phyloP scores from a whole-genome alignment of 1,284 basidiomycete species.

The Leccinum holopus region DNA sequence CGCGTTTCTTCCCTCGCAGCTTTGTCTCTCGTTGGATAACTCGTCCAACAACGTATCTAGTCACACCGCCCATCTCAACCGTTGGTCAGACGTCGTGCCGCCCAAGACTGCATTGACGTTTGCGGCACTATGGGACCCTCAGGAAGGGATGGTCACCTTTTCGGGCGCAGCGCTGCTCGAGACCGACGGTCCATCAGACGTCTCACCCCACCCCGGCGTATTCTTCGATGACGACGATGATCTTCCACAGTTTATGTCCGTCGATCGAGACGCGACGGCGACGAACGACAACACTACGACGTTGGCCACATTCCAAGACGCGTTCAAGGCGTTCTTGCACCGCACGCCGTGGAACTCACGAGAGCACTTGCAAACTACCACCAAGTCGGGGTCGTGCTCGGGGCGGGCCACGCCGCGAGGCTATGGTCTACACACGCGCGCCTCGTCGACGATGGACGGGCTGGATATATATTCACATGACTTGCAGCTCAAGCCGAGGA shows the following conservation, averaged over 20 bases:
- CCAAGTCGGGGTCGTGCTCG: not conserved
- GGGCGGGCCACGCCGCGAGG: conserved; percentile 6
- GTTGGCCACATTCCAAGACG: conserved; percentile 30
- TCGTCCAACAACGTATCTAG: conserved; percentile 12
- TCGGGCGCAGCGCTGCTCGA: conserved; percentile 49
- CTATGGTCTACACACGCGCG: conserved; percentile 20
- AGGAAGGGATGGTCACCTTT: conserved; percentile 56
- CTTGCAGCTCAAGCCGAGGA: conserved; percentile 14
- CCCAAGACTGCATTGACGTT: conserved; percentile 56
- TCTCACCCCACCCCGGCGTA: conserved; percentile 27
- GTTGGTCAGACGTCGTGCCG: conserved; percentile 57
- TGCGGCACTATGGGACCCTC: conserved; percentile 57
- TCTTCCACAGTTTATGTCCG: conserved; percentile 40
- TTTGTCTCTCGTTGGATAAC: conserved; percentile 28
- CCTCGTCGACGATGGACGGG: conserved; percentile 40
- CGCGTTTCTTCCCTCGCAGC: conserved; percentile 8
- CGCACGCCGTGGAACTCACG: conserved; percentile 23
- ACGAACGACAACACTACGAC: conserved; percentile 32
- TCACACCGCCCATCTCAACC: conserved; percentile 24
- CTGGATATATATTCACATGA: conserved; percentile 33
- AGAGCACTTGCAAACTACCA: conserved; percentile 16
- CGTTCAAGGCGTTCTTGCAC: conserved; percentile 30
- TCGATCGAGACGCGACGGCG: conserved; percentile 28
- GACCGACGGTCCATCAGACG: conserved; percentile 26
- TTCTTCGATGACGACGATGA: conserved; percentile 37